Conservation (phyloP, 2,329 filamentous ascomycete species). For the Fonsecaea monophora region DNA sequence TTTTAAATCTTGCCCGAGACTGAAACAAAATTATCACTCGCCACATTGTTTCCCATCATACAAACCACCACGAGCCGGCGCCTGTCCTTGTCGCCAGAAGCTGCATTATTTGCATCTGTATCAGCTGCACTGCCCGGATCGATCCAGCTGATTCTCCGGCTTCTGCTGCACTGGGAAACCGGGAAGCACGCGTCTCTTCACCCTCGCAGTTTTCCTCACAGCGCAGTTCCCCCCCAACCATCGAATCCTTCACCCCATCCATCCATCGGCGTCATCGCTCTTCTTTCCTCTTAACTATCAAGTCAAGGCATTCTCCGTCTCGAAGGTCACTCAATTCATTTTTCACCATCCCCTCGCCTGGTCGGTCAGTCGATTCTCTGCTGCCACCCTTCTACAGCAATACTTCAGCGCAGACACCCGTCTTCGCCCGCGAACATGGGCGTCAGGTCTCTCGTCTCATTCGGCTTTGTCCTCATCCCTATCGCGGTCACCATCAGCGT, state of each 20-base stretch:
- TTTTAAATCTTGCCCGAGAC: slow-evolving; percentile 18
- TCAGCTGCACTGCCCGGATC: slow-evolving; percentile 3
- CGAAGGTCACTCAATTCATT: neutral
- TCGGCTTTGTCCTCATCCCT: slow-evolving; percentile 58
- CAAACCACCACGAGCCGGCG: neutral
- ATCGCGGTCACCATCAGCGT: slow-evolving; percentile 59
- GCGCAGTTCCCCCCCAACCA: neutral
- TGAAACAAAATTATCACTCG: slow-evolving; percentile 23
- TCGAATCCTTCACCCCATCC: neutral
- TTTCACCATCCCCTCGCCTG: neutral
- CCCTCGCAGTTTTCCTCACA: neutral
- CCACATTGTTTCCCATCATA: slow-evolving; percentile 10
- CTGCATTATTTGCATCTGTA: slow-evolving; percentile 9
- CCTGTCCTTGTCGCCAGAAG: neutral
- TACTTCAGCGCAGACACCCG: neutral
- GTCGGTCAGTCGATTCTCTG: neutral
- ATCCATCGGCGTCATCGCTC: neutral
- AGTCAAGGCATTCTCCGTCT: neutral
- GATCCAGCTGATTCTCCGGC: slow-evolving; percentile 2
- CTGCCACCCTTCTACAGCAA: no score
- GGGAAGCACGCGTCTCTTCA: neutral
- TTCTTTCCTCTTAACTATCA: neutral
- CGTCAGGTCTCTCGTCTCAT: slow-evolving; percentile 57
- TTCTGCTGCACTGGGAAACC: neutral
- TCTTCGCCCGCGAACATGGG: slow-evolving; percentile 38